A percentile compares a stretch with the other conserved stretches of the same genome.
These are phyloP conservation scores for Onygenales sp. DNA, from an alignment of 2,329 filamentous ascomycete genomes.

Conservation along the genomic window DNA sequence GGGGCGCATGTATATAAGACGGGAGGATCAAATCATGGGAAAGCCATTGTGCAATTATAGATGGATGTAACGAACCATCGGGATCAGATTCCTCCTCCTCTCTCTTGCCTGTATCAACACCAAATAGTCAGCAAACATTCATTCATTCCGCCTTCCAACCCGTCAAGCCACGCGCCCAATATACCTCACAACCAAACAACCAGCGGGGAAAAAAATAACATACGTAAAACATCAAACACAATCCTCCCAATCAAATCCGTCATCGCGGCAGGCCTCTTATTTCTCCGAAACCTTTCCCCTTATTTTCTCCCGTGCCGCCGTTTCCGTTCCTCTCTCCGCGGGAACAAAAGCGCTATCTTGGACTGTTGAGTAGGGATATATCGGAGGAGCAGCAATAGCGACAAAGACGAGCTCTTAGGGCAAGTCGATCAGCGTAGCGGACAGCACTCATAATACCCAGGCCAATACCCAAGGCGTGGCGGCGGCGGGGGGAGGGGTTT, in stretches of 20 bases:
- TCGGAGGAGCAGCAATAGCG: conserved; percentile 16
- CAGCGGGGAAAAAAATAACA: conserved; percentile 10
- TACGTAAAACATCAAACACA: conserved; percentile 27
- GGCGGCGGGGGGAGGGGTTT: too few species aligned
- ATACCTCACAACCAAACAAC: neutral
- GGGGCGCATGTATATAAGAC: neutral
- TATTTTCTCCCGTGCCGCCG: neutral
- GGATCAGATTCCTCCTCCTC: conserved; percentile 12
- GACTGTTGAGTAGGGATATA: conserved; percentile 1
- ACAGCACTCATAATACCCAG: conserved; percentile 28
- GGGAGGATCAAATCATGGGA: neutral
- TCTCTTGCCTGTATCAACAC: conserved; percentile 7
- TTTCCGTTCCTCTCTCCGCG: conserved; percentile 3
- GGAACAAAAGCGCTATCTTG: conserved; percentile 11
- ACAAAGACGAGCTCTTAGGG: conserved; percentile 21
- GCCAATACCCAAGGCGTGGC: neutral
- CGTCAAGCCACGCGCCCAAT: neutral
- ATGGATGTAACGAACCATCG: conserved; percentile 9
- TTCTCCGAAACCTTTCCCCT: neutral
- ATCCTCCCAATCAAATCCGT: conserved; percentile 27
- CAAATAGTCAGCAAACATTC: neutral
- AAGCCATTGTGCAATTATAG: neutral
- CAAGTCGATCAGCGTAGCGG: conserved; percentile 22
- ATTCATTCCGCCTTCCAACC: neutral
- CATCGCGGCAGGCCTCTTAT: conserved; percentile 18